These are phyloP conservation scores for Hippophae rhamnoides DNA, from an alignment of 306 rosid genomes.

Conservation along the genomic window DNA sequence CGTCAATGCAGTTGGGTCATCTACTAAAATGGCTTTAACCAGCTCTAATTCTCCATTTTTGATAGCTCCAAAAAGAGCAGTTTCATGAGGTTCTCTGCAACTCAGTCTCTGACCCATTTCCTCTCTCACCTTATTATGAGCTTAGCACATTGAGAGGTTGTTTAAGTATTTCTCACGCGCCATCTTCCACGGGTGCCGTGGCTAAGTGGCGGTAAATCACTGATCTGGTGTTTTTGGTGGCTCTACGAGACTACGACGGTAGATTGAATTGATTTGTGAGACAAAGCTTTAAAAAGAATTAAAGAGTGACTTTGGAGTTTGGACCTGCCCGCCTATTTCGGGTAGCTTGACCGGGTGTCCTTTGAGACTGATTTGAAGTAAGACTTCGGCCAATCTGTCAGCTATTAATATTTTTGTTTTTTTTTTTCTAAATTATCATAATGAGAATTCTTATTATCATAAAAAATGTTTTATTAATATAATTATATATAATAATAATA, in stretches of 20 bases:
- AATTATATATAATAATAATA: no score
- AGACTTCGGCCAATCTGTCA: no score
- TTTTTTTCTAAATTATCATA: no score
- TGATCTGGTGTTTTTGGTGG: slow-evolving; percentile 11
- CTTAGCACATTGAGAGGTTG: slow-evolving; percentile 12
- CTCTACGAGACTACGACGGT: background rate
- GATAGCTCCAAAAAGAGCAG: slow-evolving; percentile 47
- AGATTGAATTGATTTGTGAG: background rate
- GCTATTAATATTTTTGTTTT: no score
- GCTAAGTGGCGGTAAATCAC: background rate
- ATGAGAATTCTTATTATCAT: background rate
- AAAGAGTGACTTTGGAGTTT: slow-evolving; percentile 25
- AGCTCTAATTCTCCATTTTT: slow-evolving; percentile 50
- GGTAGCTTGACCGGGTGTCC: slow-evolving; percentile 45
- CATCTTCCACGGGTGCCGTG: slow-evolving; percentile 33
- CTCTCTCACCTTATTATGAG: slow-evolving; percentile 11
- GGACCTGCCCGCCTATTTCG: slow-evolving; percentile 53
- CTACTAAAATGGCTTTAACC: slow-evolving; percentile 32
- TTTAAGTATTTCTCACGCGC: slow-evolving; percentile 31
- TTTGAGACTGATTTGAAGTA: no score
- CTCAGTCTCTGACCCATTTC: slow-evolving; percentile 77
- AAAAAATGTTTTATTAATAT: no score
- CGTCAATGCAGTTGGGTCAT: slow-evolving; percentile 40
- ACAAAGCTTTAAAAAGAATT: background rate
- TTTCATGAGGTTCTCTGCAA: slow-evolving; percentile 36